Conservation (phyloP, 352 stramenopile species). For the Globisporangium splendens region DNA sequence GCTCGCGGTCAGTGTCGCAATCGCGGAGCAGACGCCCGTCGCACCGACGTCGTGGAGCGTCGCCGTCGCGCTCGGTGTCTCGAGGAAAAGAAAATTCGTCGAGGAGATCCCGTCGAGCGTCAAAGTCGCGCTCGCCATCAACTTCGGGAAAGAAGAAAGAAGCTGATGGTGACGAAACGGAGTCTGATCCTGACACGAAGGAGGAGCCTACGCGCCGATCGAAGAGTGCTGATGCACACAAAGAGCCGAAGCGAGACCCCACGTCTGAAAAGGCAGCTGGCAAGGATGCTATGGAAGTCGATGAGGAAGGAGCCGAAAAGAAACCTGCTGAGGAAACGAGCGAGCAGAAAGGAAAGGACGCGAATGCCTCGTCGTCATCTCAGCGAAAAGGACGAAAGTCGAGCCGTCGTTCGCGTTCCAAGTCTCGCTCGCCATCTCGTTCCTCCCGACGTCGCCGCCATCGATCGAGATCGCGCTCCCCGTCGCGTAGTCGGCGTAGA, state of each 20-base stretch:
- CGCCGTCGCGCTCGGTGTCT: conserved; percentile 11
- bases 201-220: neutral
- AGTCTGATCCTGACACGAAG: conserved; percentile 4
- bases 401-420: conserved; percentile 51
- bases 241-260: no score
- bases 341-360: conserved; percentile 11
- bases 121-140: conserved; percentile 30
- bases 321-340: conserved; percentile 1
- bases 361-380: conserved; percentile 10
- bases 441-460: conserved; percentile 51
- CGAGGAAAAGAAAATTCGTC: conserved; percentile 12
- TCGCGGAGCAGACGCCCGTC: conserved; percentile 3
- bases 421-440: conserved; percentile 48
- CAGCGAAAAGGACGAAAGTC: conserved; percentile 28
- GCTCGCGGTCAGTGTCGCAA: conserved; percentile 23
- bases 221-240: no score
- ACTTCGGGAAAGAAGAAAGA: conserved; percentile 15
- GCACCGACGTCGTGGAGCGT: conserved; percentile 5
- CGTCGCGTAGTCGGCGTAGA: conserved; percentile 37
- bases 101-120: conserved; percentile 16
- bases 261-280: neutral
- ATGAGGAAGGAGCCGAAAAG: conserved; percentile 7
- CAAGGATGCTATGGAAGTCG: conserved; percentile 17
- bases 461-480: conserved; percentile 50
- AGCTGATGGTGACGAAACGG: conserved; percentile 16